These are phyloP conservation scores for Ampelocalamus luodianensis DNA, from an alignment of 176 grass and related monocot genomes.

Conservation along the genomic window DNA sequence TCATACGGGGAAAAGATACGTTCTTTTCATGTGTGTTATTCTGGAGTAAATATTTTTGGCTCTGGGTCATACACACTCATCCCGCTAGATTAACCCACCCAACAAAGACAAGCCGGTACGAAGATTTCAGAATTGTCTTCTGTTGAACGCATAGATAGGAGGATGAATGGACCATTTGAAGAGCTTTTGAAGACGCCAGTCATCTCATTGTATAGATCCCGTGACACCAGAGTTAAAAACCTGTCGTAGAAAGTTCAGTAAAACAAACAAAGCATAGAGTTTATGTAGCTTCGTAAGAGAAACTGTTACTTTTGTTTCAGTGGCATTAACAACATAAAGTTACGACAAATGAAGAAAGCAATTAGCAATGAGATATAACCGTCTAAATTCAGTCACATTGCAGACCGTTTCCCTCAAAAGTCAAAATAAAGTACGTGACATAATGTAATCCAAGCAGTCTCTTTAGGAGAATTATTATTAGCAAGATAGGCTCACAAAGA, in stretches of 20 bases:
- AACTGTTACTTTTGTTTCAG: background rate
- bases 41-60: background rate
- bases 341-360: background rate
- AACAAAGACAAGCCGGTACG: background rate
- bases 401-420: background rate
- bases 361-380: background rate
- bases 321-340: background rate
- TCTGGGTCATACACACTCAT: background rate
- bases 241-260: background rate
- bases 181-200: background rate
- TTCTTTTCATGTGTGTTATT: background rate
- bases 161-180: too few relatives aligned
- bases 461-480: constrained; percentile 14
- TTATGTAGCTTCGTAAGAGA: background rate
- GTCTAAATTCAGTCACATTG: background rate
- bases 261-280: background rate
- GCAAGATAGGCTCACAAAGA: background rate
- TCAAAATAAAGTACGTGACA: constrained; percentile 5
- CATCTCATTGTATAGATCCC: background rate
- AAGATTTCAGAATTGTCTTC: background rate
- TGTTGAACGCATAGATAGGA: background rate
- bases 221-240: background rate
- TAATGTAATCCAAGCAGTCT: background rate
- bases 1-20: background rate
- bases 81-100: background rate